Evolutionary conservation across 345 rosid genomes (phyloP), one percentile per base, ranked within the genome.

Genomic region (Linum usitatissimum): DNA sequence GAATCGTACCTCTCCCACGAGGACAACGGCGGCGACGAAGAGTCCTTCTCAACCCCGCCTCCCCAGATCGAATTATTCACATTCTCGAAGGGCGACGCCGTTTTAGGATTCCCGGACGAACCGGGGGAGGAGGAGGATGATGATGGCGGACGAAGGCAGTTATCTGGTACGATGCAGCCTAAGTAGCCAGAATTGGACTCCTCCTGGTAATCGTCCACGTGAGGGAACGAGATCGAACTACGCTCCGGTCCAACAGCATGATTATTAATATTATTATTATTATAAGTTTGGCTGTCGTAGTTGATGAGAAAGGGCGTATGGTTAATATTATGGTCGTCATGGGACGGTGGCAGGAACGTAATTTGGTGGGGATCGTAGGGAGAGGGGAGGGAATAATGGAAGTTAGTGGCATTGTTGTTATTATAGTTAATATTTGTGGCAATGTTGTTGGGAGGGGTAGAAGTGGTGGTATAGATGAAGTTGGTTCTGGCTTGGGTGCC

Each of bases 401-500:
- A 74, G 57, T 58, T 61, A 6, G 74, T 70, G 68, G 63, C 38
- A 58, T 66, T n/a, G 21, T 68, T 79, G 66, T 45, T 45, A 45
- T 45, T 45, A 34, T 34, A 34, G 4, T 7, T 34, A 34, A 34
- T 34, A 34, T 34, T 34, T 5, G 38, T 34, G 38, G 38, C 38
- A 34, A 34, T 34, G 4, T 34, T 34, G 38, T 34, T 5, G 38
- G 38, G 5, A 7, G 38, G 5, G 4, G 38, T 5, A 4, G 38
- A 34, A 5, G 38, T 34, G 2, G 14, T 10, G 51, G 93, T 61
- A 79, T 89, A 89, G 0, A 81, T 17, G 71, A 89, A 92, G 78
- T 92, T 92, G 42, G 98, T 92, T 72, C 97, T 78, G 18, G 95
- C 98, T 71, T 89, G 97, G 13, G 84, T 77, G 64, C 98, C 98